Percentiles rank a stretch among this genome's conserved stretches.
These are phyloP conservation scores for Eimeria brunetti DNA, from an alignment of 169 alveolate species.

Conservation along the genomic window DNA sequence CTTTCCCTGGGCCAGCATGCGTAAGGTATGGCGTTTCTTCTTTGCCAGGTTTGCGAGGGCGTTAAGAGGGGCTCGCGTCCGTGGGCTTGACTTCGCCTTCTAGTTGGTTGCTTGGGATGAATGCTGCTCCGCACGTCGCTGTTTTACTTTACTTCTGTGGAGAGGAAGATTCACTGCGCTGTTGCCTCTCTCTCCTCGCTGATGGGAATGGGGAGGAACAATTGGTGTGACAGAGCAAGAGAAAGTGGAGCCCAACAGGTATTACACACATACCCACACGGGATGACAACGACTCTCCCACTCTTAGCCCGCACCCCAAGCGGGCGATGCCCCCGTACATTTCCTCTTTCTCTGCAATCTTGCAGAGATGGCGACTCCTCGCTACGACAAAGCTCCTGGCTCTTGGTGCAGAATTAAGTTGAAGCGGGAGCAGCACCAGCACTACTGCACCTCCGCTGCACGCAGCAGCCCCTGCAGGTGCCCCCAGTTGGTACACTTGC, in stretches of 20 bases:
- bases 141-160: background rate
- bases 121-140: background rate
- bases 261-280: background rate
- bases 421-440: conserved; percentile 4
- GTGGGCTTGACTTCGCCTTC: background rate
- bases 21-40: conserved; percentile 32
- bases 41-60: conserved; percentile 6
- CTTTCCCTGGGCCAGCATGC: conserved; percentile 45
- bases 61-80: background rate
- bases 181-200: background rate
- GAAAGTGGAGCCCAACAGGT: background rate
- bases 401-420: conserved; percentile 39
- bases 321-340: background rate
- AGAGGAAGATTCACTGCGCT: background rate
- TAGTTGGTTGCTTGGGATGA: conserved; percentile 8
- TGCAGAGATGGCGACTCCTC: conserved; percentile 14
- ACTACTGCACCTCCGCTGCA: conserved; percentile 14
- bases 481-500: conserved; percentile 47
- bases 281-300: background rate
- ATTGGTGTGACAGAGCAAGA: background rate
- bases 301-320: background rate
- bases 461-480: conserved; percentile 39
- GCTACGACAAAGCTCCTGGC: conserved; percentile 46
- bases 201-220: background rate
- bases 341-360: background rate